Conservation (phyloP, 2,329 filamentous ascomycete species). For the Beauveria rudraprayagi region DNA sequence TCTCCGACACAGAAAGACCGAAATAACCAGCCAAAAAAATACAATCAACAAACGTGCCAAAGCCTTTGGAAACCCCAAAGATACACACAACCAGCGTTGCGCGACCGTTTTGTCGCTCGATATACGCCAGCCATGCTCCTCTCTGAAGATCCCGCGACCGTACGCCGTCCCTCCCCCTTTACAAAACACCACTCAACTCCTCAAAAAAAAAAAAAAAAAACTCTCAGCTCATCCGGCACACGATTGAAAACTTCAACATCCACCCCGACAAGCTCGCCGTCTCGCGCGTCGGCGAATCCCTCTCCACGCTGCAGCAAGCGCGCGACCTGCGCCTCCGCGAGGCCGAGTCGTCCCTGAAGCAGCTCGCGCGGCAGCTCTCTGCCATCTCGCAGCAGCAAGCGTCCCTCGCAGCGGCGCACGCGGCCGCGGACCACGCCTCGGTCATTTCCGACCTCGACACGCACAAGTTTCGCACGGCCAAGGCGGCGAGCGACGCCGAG, state of each 20-base stretch:
- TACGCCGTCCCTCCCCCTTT: constrained; percentile 36
- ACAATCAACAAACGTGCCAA: no score
- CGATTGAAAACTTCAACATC: constrained; percentile 92
- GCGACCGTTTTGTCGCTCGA: background rate
- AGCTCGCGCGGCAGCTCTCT: constrained; percentile 67
- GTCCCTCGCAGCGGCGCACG: constrained; percentile 67
- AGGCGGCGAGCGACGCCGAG: constrained; percentile 79
- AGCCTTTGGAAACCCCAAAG: no score
- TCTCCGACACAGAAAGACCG: no score
- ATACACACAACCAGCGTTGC: background rate
- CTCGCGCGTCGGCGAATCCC: constrained; percentile 73
- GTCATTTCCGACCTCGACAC: constrained; percentile 84
- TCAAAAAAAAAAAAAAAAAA: background rate
- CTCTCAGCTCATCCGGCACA: constrained; percentile 76
- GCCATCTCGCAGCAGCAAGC: constrained; percentile 68
- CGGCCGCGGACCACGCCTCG: constrained; percentile 69
- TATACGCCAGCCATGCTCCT: constrained; percentile 62
- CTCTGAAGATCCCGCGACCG: constrained; percentile 83
- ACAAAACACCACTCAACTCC: background rate
- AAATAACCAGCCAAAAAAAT: no score
- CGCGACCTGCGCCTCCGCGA: constrained; percentile 70
- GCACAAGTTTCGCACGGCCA: constrained; percentile 90
- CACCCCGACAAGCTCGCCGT: constrained; percentile 78
- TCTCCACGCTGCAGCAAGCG: constrained; percentile 74
- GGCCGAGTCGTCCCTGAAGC: constrained; percentile 58